phyloP scores from a whole-genome alignment of 352 stramenopile species.

The Pythium sp. region DNA sequence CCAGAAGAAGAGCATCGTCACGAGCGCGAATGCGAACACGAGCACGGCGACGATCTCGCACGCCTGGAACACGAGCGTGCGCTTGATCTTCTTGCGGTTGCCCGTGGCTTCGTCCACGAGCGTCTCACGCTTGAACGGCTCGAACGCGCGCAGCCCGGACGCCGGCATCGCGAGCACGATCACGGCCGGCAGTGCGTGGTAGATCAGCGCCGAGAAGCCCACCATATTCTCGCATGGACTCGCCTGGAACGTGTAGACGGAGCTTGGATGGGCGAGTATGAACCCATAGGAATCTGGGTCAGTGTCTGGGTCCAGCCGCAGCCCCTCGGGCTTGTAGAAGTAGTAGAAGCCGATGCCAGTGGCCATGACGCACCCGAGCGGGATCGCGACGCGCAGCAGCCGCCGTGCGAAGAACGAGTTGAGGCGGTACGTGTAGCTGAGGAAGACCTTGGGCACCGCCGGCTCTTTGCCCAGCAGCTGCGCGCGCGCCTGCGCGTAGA shows the following conservation, averaged over 20 bases:
- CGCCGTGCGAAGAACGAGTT: slow-evolving; percentile 82
- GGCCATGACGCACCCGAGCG: slow-evolving; percentile 39
- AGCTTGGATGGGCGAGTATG: slow-evolving; percentile 33
- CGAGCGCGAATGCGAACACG: slow-evolving; percentile 47
- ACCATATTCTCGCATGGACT: slow-evolving; percentile 76
- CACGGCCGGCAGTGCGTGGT: slow-evolving; percentile 56
- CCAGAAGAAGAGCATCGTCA: slow-evolving; percentile 68
- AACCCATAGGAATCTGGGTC: slow-evolving; percentile 43
- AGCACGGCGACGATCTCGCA: slow-evolving; percentile 63
- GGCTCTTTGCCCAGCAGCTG: slow-evolving; percentile 48
- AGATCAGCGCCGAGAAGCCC: slow-evolving; percentile 72
- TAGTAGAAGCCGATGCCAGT: slow-evolving; percentile 68
- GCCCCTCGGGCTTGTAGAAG: slow-evolving; percentile 43
- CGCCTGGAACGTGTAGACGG: slow-evolving; percentile 69
- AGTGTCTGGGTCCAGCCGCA: slow-evolving; percentile 39
- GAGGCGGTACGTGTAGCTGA: slow-evolving; percentile 54
- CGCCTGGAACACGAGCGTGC: slow-evolving; percentile 63
- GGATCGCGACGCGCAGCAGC: slow-evolving; percentile 42
- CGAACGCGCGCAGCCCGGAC: slow-evolving; percentile 56
- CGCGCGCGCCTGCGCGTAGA: slow-evolving; percentile 33
- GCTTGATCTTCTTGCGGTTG: slow-evolving; percentile 72
- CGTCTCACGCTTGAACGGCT: slow-evolving; percentile 69
- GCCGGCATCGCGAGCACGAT: slow-evolving; percentile 59
- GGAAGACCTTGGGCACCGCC: slow-evolving; percentile 47
- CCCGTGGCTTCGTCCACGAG: slow-evolving; percentile 30